A percentile compares a stretch with the other conserved stretches of the same genome.
Conservation (phyloP, 2,329 filamentous ascomycete genomes). For the Fusarium nanum region DNA sequence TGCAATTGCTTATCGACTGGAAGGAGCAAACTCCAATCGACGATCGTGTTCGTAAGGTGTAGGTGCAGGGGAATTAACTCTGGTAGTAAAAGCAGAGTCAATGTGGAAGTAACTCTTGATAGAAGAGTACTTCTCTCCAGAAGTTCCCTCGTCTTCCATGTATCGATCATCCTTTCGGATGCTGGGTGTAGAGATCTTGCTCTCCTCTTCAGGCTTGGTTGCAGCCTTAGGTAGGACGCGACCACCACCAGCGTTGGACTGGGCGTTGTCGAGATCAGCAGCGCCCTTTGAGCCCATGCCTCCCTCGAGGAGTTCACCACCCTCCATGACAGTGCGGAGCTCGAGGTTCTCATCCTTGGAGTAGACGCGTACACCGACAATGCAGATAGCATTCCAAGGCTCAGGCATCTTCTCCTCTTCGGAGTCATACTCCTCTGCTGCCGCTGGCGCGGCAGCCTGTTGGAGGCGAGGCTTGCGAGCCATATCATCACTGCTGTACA, state of each 20-base stretch:
- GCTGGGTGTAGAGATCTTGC: constrained; percentile 38
- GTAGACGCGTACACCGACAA: constrained; percentile 71
- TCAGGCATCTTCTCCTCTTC: constrained; percentile 68
- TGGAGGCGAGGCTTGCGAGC: constrained; percentile 61
- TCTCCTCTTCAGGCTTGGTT: constrained; percentile 9
- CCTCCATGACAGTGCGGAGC: constrained; percentile 67
- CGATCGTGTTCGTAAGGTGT: constrained; percentile 49
- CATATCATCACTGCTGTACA: constrained; percentile 70
- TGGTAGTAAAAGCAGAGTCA: constrained; percentile 46
- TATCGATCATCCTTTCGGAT: constrained; percentile 44
- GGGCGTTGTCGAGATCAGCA: constrained; percentile 67
- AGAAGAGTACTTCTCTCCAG: constrained; percentile 36
- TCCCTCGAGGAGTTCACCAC: constrained; percentile 63
- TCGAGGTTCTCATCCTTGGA: constrained; percentile 67
- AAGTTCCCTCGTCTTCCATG: constrained; percentile 35
- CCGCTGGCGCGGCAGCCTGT: constrained; percentile 52
- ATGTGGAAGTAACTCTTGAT: constrained; percentile 48
- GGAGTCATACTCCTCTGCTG: constrained; percentile 59
- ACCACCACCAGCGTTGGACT: constrained; percentile 65
- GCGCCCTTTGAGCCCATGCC: constrained; percentile 69
- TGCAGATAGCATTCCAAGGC: constrained; percentile 72
- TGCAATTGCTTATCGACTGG: constrained; percentile 15
- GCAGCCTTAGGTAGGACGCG: constrained; percentile 45
- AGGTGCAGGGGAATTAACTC: constrained; percentile 48
- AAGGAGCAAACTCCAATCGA: constrained; percentile 34